Evolutionary conservation across 2,329 filamentous ascomycete species (phyloP), one percentile per base, ranked within the genome.

Genomic region (Fusarium sterilihyphosum): DNA sequence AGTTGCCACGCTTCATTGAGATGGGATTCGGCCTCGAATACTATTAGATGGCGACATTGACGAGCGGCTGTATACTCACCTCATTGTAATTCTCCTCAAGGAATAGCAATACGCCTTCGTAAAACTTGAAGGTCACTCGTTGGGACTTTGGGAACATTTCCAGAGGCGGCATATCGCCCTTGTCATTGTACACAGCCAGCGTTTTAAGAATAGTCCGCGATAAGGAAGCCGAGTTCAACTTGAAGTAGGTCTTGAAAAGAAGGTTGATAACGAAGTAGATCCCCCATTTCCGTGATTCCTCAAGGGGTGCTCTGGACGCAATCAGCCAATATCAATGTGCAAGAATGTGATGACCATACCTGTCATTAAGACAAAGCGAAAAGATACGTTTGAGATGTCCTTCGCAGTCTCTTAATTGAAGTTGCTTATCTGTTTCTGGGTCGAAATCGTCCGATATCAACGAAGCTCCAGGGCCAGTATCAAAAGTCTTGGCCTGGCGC

Each of bases 221-320:
- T 26, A 98, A 86, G n/a, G 91, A 92, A 65, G 97, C 92, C 40
- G 93, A 94, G 84, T 97, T 98, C 73, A 98, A 87, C 85, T 94
- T 97, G 86, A 99, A 99, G 83, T 98, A 98, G 4, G 95, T 98
- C 84, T 98, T 98, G 90, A 99, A 99, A 20, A 98, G 87, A 13
- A 99, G 88, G 80, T 98, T 98, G 79, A 95, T 94, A 74, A 96
- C 92, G 82, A 95, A 95, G 85, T 99, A 99, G 54, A 98, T 93
- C 12, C 94, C 97, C 96, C 96, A 99, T 89, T 98, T 99, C 62
- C 96, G 91, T 14, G 96, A 98, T 78, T 97, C 93, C 79, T 95
- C 91, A 50, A 98, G 86, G 20, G 93, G 91, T 70, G 93, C 93
- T 83, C 94, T 78, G 61, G 47, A 41, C 18, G 17, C 14, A 43